phyloP scores from a whole-genome alignment of 371 early-diverging fungal genomes.

The Mucor piriformis region DNA sequence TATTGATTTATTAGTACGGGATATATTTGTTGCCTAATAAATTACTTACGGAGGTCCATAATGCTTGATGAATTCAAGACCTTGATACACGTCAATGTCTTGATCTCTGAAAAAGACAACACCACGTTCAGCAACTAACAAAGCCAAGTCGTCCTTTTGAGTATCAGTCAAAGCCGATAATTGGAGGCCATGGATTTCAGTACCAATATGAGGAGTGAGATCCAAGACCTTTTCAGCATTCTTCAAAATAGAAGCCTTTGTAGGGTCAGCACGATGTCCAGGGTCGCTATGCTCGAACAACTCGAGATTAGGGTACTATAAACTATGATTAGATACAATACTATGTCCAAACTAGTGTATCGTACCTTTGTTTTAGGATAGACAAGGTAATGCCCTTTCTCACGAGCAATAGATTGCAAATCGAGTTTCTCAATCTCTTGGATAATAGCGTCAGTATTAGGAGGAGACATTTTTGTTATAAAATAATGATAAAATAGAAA shows the following conservation, averaged over 20 bases:
- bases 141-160: slow-evolving; percentile 62
- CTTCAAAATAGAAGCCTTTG: slow-evolving; percentile 58
- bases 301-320: slow-evolving; percentile 40
- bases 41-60: slow-evolving; percentile 52
- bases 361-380: slow-evolving; percentile 41
- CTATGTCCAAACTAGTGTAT: too few species aligned
- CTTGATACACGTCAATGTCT: slow-evolving; percentile 59
- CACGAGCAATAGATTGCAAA: slow-evolving; percentile 38
- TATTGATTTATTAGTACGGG: too few species aligned
- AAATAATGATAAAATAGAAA: not conserved
- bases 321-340: not conserved
- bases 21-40: not conserved
- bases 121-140: slow-evolving; percentile 65
- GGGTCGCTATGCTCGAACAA: slow-evolving; percentile 42
- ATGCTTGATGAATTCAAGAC: slow-evolving; percentile 52
- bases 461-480: slow-evolving; percentile 24
- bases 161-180: slow-evolving; percentile 55
- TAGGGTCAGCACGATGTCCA: slow-evolving; percentile 59
- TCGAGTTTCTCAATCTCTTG: slow-evolving; percentile 44
- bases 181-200: slow-evolving; percentile 69
- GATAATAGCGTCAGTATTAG: slow-evolving; percentile 28
- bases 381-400: slow-evolving; percentile 42
- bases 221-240: slow-evolving; percentile 63
- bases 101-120: slow-evolving; percentile 72
- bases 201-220: slow-evolving; percentile 66